Conservation (phyloP, 495 filamentous ascomycete species). For the Talaromyces ruber region DNA sequence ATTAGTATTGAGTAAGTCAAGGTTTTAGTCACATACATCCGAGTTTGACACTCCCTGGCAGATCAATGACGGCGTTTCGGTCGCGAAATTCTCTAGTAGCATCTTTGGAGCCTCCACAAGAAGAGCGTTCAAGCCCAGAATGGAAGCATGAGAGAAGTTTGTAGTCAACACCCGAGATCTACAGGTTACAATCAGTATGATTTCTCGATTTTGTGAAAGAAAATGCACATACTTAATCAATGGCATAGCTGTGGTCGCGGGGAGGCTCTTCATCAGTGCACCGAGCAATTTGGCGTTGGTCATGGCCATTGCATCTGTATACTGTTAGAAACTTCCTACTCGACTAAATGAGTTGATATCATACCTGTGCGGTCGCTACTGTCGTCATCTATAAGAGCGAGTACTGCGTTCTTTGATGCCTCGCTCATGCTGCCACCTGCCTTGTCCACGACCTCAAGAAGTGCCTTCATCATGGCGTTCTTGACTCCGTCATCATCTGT, state of each 20-base stretch:
- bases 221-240: constrained; percentile 56
- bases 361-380: constrained; percentile 60
- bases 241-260: constrained; percentile 50
- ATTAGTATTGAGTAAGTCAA: neutral
- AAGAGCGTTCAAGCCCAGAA: constrained; percentile 81
- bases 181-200: neutral
- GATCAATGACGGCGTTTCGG: constrained; percentile 66
- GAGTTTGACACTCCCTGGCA: constrained; percentile 71
- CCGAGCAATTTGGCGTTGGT: constrained; percentile 85
- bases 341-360: neutral
- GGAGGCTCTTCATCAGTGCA: constrained; percentile 76
- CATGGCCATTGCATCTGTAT: constrained; percentile 61
- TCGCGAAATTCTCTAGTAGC: constrained; percentile 55
- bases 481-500: constrained; percentile 81
- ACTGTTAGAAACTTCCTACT: constrained; percentile 7
- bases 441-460: constrained; percentile 94
- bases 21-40: constrained; percentile 44
- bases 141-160: constrained; percentile 57
- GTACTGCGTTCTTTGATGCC: constrained; percentile 67
- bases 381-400: constrained; percentile 81
- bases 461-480: constrained; percentile 94
- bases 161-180: constrained; percentile 66
- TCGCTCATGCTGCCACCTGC: constrained; percentile 93
- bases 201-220: neutral
- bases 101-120: constrained; percentile 67